Conservation (phyloP, 805 yeast genomes). For the Candida xyloterini region DNA sequence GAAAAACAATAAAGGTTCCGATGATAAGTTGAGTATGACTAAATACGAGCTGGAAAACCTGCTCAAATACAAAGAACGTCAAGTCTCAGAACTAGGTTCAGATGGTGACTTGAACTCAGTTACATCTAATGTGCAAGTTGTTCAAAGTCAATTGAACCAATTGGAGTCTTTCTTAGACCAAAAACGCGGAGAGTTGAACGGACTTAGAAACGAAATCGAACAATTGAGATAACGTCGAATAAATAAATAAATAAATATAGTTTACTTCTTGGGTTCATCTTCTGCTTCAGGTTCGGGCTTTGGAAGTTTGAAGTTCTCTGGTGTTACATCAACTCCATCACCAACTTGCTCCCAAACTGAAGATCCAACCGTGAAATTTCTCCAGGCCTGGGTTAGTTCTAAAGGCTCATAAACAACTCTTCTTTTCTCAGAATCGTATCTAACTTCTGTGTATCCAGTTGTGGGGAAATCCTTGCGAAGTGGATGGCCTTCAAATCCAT, state of each 20-base stretch:
- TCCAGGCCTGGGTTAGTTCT: conserved; percentile 88
- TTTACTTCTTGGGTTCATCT: conserved; percentile 31
- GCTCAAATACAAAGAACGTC: conserved; percentile 69
- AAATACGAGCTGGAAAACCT: conserved; percentile 77
- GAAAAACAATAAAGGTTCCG: conserved; percentile 34
- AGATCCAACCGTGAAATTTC: conserved; percentile 85
- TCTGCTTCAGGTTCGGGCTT: conserved; percentile 68
- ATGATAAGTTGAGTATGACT: conserved; percentile 29
- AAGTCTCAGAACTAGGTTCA: conserved; percentile 40
- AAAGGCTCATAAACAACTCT: conserved; percentile 86
- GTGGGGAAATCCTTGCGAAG: conserved; percentile 91
- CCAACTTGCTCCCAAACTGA: conserved; percentile 93
- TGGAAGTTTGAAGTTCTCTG: conserved; percentile 78
- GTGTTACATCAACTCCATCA: conserved; percentile 77
- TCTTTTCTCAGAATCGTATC: conserved; percentile 88
- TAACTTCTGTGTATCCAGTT: conserved; percentile 85
- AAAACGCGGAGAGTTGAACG: conserved; percentile 58
- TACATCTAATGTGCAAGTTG: conserved; percentile 59
- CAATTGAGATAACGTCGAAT: conserved; percentile 14
- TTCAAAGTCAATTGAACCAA: conserved; percentile 72
- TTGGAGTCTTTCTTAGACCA: conserved; percentile 64
- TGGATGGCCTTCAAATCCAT: conserved; percentile 91
- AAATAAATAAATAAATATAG: conserved; percentile 7
- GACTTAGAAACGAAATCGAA: conserved; percentile 40
- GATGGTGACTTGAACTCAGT: conserved; percentile 47